Conservation (phyloP, 2,329 filamentous ascomycete genomes). For the Podosphaera aphanis region DNA sequence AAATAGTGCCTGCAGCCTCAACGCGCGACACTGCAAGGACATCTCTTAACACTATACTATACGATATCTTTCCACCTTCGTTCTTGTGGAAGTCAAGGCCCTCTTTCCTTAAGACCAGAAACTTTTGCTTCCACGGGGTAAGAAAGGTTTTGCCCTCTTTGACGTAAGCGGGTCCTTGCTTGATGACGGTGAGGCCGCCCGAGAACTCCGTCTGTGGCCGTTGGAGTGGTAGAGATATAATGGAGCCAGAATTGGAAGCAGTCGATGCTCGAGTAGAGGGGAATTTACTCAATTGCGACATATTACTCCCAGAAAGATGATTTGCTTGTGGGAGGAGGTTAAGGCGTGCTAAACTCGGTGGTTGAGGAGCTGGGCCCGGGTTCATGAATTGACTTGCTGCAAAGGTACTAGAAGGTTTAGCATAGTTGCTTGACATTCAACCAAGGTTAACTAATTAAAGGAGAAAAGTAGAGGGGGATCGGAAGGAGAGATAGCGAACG, state of each 20-base stretch:
- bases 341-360: slow-evolving; percentile 67
- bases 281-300: slow-evolving; percentile 52
- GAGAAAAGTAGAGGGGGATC: neutral
- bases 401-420: slow-evolving; percentile 24
- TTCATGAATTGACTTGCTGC: slow-evolving; percentile 68
- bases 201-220: slow-evolving; percentile 34
- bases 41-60: slow-evolving; percentile 64
- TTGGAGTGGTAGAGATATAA: slow-evolving; percentile 47
- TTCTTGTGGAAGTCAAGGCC: slow-evolving; percentile 87
- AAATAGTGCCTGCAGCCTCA: slow-evolving; percentile 74
- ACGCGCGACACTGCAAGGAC: slow-evolving; percentile 78
- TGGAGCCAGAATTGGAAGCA: slow-evolving; percentile 46
- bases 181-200: slow-evolving; percentile 50
- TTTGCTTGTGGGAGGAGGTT: slow-evolving; percentile 50
- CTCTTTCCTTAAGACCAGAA: slow-evolving; percentile 75
- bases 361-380: slow-evolving; percentile 77
- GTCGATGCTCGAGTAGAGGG: slow-evolving; percentile 39
- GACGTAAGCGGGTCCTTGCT: slow-evolving; percentile 61
- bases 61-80: slow-evolving; percentile 68
- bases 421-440: slow-evolving; percentile 6
- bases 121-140: slow-evolving; percentile 73
- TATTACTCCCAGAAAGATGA: slow-evolving; percentile 47
- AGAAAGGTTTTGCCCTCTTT: slow-evolving; percentile 83
- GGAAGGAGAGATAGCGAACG: neutral
- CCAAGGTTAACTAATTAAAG: neutral